Base-by-base conservation (phyloP, 2,329 filamentous ascomycete species). In the Aureobasidium vineae region DNA sequence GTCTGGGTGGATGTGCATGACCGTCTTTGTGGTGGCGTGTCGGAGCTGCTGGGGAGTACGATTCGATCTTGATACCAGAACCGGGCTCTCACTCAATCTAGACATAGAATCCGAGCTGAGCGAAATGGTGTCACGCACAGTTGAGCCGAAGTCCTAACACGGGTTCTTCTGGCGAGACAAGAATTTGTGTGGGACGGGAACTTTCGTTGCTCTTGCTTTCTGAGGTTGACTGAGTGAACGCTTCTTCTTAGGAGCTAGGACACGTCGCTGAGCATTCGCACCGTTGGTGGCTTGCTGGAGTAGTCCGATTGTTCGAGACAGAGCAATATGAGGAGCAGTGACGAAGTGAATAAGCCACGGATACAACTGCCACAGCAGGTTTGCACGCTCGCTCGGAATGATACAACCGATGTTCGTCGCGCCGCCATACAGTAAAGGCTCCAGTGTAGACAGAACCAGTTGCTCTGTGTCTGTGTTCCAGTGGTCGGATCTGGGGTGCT, bases 401-500 rank as follows among this genome's bases (percentile, higher is more conserved):
- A 69, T 26, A 33, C 68, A 69, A 16, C 67, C 67, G 40, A 67
- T 66, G 38, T 69, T 67, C 3, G 67, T 64, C 15, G 68, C 68
- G 8, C 56, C 59, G n/a, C 65, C 64, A 21, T 53, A 28, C 8
- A 65, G 31, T 33, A 69, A 23, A 4, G 47, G 41, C 36, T 66
- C 38, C 4, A 69, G 63, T 7, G 57, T 41, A 36, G 60, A 38
- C 40, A 67, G 50, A 10, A 56, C 66, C 21, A 66, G 43, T 15
- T 60, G 53, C 21, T 66, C 68, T 1, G 50, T 33, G 1, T 67
- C 50, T 8, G 64, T 66, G 2, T 41, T 19, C 21, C 52, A 40
- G n/a, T 45, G 23, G 7, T 45, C 19, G 3, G 41, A 31, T 8
- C 41, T 41, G 41, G 33, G 41, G 21, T 21, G 16, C 31, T 54